A percentile compares a stretch with the other conserved stretches of the same genome.
Conservation (phyloP, 2,329 filamentous ascomycete species). For the Aureobasidium sp. region DNA sequence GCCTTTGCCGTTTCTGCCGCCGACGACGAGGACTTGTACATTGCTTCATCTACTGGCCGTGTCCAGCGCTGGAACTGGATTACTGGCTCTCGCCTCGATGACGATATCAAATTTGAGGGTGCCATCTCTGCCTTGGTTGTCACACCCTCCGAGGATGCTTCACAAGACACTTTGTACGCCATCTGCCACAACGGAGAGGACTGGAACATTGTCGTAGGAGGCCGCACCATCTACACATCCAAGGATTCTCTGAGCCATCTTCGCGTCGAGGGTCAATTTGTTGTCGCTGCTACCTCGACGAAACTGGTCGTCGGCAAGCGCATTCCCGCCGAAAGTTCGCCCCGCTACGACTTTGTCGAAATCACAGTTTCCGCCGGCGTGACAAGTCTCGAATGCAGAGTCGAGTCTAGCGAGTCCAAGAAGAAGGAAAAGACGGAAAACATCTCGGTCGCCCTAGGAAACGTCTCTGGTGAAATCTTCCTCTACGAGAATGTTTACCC, state of each 20-base stretch:
- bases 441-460: conserved; percentile 73
- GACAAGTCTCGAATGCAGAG: conserved; percentile 58
- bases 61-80: conserved; percentile 55
- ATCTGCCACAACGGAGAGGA: conserved; percentile 29
- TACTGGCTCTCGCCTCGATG: conserved; percentile 28
- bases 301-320: conserved; percentile 56
- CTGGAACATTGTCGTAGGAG: conserved; percentile 34
- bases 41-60: conserved; percentile 45
- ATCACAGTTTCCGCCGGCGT: conserved; percentile 55
- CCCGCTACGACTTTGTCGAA: conserved; percentile 44
- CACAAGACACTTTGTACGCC: conserved; percentile 33
- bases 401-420: conserved; percentile 25
- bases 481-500: conserved; percentile 54
- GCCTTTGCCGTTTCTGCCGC: conserved; percentile 46
- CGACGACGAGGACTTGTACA: conserved; percentile 47
- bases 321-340: conserved; percentile 21
- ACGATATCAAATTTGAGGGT: conserved; percentile 18
- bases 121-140: conserved; percentile 20
- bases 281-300: conserved; percentile 50
- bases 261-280: conserved; percentile 44
- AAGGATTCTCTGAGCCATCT: conserved; percentile 32
- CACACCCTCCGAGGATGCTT: conserved; percentile 25
- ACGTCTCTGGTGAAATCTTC: conserved; percentile 67
- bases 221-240: conserved; percentile 32
- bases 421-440: conserved; percentile 34